Evolutionary conservation across 1,284 basidiomycete species (phyloP).

Genomic region (Cryptococcus wingfieldii): DNA sequence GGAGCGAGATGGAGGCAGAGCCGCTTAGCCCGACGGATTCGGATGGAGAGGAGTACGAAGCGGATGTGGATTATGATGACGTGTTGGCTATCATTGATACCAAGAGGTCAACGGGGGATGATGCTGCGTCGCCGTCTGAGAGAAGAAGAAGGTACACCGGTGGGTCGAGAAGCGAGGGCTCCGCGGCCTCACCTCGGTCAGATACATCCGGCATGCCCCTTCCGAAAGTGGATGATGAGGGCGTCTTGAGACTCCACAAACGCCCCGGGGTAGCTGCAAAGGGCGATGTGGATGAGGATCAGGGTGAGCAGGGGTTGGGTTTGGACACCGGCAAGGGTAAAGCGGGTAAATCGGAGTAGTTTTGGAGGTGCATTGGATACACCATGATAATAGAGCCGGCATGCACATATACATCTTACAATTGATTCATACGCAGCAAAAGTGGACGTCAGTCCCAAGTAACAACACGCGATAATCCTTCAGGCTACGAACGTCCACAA

Average conservation of each 20-base stretch:
- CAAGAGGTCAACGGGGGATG: slow-evolving; percentile 14
- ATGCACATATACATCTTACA: no score
- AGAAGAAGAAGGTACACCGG: background rate
- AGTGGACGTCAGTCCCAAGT: no score
- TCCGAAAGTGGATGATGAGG: slow-evolving; percentile 24
- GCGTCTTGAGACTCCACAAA: slow-evolving; percentile 18
- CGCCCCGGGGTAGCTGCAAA: slow-evolving; percentile 9
- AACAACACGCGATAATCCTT: no score
- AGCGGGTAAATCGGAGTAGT: no score
- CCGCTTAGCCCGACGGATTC: slow-evolving; percentile 45
- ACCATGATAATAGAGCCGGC: no score
- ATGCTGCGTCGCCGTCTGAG: background rate
- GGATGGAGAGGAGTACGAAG: slow-evolving; percentile 48
- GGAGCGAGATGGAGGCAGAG: slow-evolving; percentile 34
- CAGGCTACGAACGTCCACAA: no score
- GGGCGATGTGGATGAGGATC: background rate
- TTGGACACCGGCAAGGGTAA: no score
- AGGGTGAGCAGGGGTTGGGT: background rate
- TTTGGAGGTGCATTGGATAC: no score
- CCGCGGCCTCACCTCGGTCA: slow-evolving; percentile 3
- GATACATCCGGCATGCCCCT: slow-evolving; percentile 4
- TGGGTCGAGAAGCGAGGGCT: background rate
- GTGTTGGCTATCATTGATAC: slow-evolving; percentile 48
- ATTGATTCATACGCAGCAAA: no score
- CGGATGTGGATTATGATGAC: slow-evolving; percentile 53